Evolutionary conservation across 768 basidiomycete genomes (phyloP).

Genomic region (Serendipita sp.): DNA sequence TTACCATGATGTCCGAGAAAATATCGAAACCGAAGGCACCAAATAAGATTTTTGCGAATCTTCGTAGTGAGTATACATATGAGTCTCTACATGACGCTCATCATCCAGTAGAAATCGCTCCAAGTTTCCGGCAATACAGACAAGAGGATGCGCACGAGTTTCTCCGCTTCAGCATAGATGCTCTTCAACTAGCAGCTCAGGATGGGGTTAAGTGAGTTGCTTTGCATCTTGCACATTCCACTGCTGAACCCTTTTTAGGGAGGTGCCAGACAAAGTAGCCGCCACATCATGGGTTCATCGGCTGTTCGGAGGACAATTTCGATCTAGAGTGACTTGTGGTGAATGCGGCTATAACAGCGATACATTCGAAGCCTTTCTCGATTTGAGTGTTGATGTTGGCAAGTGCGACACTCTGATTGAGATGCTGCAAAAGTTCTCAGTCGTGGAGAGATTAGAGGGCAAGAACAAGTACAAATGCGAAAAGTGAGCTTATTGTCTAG

Average conservation of each 20-base stretch:
- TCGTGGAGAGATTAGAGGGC: conserved; percentile 69
- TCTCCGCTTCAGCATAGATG: conserved; percentile 84
- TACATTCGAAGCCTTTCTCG: conserved; percentile 89
- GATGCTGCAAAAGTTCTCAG: conserved; percentile 66
- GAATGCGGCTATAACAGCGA: conserved; percentile 80
- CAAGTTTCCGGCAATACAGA: conserved; percentile 75
- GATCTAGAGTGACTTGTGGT: conserved; percentile 78
- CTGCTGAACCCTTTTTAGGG: conserved; percentile 27
- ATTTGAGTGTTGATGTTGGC: conserved; percentile 82
- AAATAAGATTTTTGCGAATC: neutral
- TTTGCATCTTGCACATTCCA: conserved; percentile 2
- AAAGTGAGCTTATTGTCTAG: conserved; percentile 36
- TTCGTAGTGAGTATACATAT: conserved; percentile 7
- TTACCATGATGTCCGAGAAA: neutral
- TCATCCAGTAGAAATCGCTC: conserved; percentile 55
- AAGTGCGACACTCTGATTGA: conserved; percentile 45
- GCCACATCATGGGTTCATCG: conserved; percentile 91
- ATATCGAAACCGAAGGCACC: neutral
- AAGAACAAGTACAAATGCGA: conserved; percentile 98
- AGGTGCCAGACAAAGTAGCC: conserved; percentile 50
- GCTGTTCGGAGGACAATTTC: conserved; percentile 81
- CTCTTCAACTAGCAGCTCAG: conserved; percentile 46
- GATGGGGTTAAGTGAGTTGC: conserved; percentile 59
- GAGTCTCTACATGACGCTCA: neutral
- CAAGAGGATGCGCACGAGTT: conserved; percentile 99